phyloP scores from a whole-genome alignment of 495 filamentous ascomycete genomes.

The Pyrenula aspistea region DNA sequence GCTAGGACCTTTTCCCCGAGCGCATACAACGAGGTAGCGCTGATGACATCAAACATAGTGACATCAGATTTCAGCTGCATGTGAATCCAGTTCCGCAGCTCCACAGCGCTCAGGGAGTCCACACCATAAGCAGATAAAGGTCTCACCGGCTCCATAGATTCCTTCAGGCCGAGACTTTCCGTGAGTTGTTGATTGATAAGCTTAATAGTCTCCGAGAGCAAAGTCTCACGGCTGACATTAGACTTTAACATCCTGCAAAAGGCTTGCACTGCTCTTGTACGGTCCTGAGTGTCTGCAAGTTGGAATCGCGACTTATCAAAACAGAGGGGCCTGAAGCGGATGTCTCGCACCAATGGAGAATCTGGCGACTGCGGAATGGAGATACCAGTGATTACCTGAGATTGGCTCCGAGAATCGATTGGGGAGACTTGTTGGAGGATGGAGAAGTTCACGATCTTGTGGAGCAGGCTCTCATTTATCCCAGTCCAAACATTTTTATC shows the following conservation, averaged over 20 bases:
- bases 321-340: background rate
- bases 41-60: constrained; percentile 1
- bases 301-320: no score
- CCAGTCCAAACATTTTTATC: constrained; percentile 8
- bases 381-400: constrained; percentile 10
- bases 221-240: background rate
- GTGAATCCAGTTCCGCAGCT: constrained; percentile 10
- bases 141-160: constrained; percentile 7
- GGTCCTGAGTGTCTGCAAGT: background rate
- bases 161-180: constrained; percentile 7
- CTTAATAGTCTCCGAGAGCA: background rate
- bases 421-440: background rate
- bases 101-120: constrained; percentile 13
- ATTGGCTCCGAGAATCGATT: background rate
- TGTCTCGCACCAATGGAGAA: background rate
- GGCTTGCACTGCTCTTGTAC: background rate
- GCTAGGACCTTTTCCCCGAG: constrained; percentile 1
- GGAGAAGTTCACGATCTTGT: constrained; percentile 1
- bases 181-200: constrained; percentile 1
- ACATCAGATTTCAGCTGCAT: constrained; percentile 1
- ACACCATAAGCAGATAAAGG: constrained; percentile 9
- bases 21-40: background rate
- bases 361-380: background rate
- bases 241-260: background rate
- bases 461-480: constrained; percentile 16